These are phyloP conservation scores for Roridomyces roridus DNA, from an alignment of 768 basidiomycete species.

Conservation along the genomic window DNA sequence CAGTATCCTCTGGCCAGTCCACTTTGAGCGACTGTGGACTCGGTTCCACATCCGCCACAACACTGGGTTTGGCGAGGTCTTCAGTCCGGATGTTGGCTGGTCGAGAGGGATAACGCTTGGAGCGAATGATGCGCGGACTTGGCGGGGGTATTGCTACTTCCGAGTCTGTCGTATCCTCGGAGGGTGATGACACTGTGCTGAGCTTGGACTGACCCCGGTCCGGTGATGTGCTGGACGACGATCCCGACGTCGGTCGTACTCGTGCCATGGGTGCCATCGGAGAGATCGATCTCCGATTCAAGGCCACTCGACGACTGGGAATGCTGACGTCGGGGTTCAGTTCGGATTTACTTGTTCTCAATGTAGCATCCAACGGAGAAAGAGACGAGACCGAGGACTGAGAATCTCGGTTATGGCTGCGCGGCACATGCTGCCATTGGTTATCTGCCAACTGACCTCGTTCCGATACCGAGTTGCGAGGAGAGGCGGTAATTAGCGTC, in stretches of 20 bases:
- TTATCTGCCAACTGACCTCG: conserved; percentile 39
- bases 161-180: conserved; percentile 58
- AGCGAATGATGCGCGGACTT: conserved; percentile 50
- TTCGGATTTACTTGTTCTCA: conserved; percentile 50
- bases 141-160: conserved; percentile 45
- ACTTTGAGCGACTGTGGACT: conserved; percentile 57
- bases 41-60: conserved; percentile 38
- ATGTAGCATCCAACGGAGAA: conserved; percentile 57
- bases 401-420: conserved; percentile 54
- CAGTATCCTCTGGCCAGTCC: conserved; percentile 58
- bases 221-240: conserved; percentile 49
- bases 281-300: conserved; percentile 73
- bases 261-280: conserved; percentile 70
- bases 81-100: conserved; percentile 57
- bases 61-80: conserved; percentile 30
- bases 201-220: conserved; percentile 34
- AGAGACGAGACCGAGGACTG: conserved; percentile 70
- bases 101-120: conserved; percentile 55
- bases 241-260: conserved; percentile 45
- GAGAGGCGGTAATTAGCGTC: conserved; percentile 45
- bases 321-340: conserved; percentile 59
- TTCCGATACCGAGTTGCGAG: conserved; percentile 37
- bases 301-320: conserved; percentile 61
- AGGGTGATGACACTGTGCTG: conserved; percentile 23
- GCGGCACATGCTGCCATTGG: conserved; percentile 59